Base-by-base conservation (phyloP, 805 yeast species). In the Starmerella powellii region DNA sequence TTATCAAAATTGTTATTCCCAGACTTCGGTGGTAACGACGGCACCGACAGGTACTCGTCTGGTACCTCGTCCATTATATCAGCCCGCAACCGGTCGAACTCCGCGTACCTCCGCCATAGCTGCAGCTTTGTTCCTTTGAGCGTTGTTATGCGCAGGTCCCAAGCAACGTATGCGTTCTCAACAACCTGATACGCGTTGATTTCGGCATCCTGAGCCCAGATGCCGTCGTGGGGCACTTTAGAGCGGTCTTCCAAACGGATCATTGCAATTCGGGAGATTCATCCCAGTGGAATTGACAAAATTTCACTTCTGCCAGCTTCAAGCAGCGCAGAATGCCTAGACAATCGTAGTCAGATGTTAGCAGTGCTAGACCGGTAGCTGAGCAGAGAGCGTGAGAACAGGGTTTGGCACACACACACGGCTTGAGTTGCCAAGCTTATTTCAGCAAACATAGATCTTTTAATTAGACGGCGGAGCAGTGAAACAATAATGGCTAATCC, bases 101-200 rank as follows among this genome's bases (percentile, higher is more conserved):
- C 88, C 28, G 74, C 70, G 58, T 79, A 83, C 30, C 94, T 57
- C 55, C 72, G 74, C 55, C 74, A 71, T 3, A 74, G 52, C 34
- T 61, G 56, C 16, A 80, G 66, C 3, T 50, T 46, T 1, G 63
- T 54, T 1, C 60, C 63, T 4, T 48, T 48, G 5, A 52, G 31
- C 1, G 70, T 67, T 15, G 60, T 62, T 18, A 71, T 59, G 4
- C 50, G 42, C 4, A 71, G 52, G 8, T 59, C 49, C 67, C 70
- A 70, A 2, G 61, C 64, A 5, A 70, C 72, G 48, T 69, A 70
- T n/a, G 61, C 56, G 27, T 53, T 40, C 3, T 70, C 72, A 1
- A 69, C 63, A 2, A 66, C 54, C 12, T 66, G 60, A 46, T 65
- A 64, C 28, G 62, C 64, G 2, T 63, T 63, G 2, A 70, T 57